These are phyloP conservation scores for Chenopodium album DNA, from an alignment of 148 eudicot genomes.

Conservation along the genomic window DNA sequence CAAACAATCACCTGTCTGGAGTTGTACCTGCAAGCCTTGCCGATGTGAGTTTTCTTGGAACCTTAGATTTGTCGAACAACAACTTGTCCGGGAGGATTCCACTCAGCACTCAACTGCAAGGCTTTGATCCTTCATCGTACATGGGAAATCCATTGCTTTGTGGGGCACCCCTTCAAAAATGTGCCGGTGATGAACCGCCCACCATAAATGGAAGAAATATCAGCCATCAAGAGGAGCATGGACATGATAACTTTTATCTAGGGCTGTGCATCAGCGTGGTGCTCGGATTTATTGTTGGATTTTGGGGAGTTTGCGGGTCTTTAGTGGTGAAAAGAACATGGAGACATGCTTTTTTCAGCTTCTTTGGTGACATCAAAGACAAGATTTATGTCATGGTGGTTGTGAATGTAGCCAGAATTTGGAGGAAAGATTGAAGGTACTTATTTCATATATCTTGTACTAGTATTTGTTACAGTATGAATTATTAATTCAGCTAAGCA, in stretches of 20 bases:
- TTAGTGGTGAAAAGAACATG: slow-evolving; percentile 6
- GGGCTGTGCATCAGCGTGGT: slow-evolving; percentile 15
- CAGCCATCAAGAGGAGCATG: background rate
- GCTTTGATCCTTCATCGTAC: slow-evolving; percentile 4
- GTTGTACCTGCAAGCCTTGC: slow-evolving; percentile 14
- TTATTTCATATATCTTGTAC: background rate
- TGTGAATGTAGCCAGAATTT: no score
- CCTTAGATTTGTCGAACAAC: no score
- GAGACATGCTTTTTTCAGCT: slow-evolving; percentile 15
- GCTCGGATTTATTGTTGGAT: slow-evolving; percentile 16
- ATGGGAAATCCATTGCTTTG: slow-evolving; percentile 15
- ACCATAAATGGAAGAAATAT: background rate
- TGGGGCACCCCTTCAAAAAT: slow-evolving; percentile 16
- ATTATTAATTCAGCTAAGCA: no score
- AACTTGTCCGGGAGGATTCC: background rate
- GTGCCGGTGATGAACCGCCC: slow-evolving; percentile 2
- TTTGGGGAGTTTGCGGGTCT: slow-evolving; percentile 18
- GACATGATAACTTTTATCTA: background rate
- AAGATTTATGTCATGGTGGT: background rate
- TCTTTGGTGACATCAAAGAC: background rate
- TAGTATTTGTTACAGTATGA: background rate
- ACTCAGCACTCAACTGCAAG: background rate
- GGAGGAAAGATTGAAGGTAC: background rate
- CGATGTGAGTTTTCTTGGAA: background rate
- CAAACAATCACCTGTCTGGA: slow-evolving; percentile 15